These are phyloP conservation scores for Neonothopanus nambi DNA, from an alignment of 1,284 basidiomycete species.

Conservation along the genomic window DNA sequence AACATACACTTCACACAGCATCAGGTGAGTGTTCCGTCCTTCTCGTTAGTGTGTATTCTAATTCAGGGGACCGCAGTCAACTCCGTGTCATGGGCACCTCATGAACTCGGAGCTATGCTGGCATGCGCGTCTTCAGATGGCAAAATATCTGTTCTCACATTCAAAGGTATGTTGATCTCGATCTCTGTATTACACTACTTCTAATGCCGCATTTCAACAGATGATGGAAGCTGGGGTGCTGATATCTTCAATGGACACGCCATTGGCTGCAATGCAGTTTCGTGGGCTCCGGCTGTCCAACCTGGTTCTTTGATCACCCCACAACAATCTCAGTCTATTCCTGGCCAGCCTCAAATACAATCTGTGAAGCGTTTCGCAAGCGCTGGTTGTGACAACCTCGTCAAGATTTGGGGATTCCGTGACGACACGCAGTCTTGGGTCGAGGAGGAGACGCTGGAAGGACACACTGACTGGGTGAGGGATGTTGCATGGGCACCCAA, in stretches of 20 bases:
- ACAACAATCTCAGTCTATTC: slow-evolving; percentile 43
- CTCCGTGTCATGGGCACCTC: slow-evolving; percentile 97
- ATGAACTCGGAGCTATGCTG: slow-evolving; percentile 94
- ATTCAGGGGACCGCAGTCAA: slow-evolving; percentile 65
- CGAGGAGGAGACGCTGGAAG: slow-evolving; percentile 86
- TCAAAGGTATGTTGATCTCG: slow-evolving; percentile 79
- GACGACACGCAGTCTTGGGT: slow-evolving; percentile 83
- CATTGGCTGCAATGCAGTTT: slow-evolving; percentile 96
- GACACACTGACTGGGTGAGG: slow-evolving; percentile 96
- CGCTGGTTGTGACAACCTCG: slow-evolving; percentile 94
- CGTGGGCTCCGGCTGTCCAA: slow-evolving; percentile 93
- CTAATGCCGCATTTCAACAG: slow-evolving; percentile 39
- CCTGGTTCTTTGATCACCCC: slow-evolving; percentile 82
- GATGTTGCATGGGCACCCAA: slow-evolving; percentile 98
- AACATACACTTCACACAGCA: slow-evolving; percentile 92
- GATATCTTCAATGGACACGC: slow-evolving; percentile 96
- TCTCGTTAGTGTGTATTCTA: neutral
- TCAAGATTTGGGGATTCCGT: slow-evolving; percentile 91
- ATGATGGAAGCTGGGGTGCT: slow-evolving; percentile 95
- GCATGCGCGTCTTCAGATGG: slow-evolving; percentile 99
- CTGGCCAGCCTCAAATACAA: slow-evolving; percentile 43
- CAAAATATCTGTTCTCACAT: slow-evolving; percentile 94
- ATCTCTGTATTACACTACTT: neutral
- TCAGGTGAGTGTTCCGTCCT: slow-evolving; percentile 62
- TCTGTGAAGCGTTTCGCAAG: slow-evolving; percentile 88